Evolutionary conservation across 768 basidiomycete genomes (phyloP).

Genomic region (Psilocybe azurescens): DNA sequence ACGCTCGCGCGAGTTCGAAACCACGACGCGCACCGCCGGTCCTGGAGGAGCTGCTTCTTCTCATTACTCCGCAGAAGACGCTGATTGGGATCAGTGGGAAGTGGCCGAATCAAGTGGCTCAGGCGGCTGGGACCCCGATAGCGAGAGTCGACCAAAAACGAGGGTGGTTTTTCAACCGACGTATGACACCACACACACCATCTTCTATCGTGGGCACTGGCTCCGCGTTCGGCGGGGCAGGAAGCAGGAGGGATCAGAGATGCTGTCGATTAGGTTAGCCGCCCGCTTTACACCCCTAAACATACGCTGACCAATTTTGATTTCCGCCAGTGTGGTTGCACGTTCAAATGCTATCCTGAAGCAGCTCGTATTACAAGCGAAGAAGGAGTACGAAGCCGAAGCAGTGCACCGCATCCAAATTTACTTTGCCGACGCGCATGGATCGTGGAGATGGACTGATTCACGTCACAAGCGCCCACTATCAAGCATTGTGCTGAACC

Average conservation of each 20-base stretch:
- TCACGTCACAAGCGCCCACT: conserved; percentile 89
- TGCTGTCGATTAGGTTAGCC: conserved; percentile 73
- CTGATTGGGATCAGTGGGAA: conserved; percentile 43
- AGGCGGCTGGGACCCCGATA: conserved; percentile 32
- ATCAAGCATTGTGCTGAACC: conserved; percentile 85
- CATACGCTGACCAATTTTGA: background rate
- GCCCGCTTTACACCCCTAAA: background rate
- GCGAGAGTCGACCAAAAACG: conserved; percentile 63
- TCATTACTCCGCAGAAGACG: conserved; percentile 45
- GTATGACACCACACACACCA: conserved; percentile 87
- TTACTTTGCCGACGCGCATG: conserved; percentile 88
- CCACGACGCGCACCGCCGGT: conserved; percentile 76
- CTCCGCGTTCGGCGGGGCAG: conserved; percentile 73
- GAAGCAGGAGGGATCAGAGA: conserved; percentile 73
- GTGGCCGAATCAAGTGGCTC: conserved; percentile 19
- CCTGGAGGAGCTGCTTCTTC: conserved; percentile 52
- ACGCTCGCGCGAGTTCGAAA: conserved; percentile 87
- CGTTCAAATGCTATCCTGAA: conserved; percentile 85
- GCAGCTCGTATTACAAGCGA: conserved; percentile 89
- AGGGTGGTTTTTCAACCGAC: conserved; percentile 90
- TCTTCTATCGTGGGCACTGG: conserved; percentile 87
- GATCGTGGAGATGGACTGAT: conserved; percentile 88
- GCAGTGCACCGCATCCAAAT: conserved; percentile 88
- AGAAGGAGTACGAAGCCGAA: conserved; percentile 87
- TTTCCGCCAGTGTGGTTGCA: conserved; percentile 69